Base-by-base conservation (phyloP, 1,284 basidiomycete species). In the Pyrrhoderma lamaoense region DNA sequence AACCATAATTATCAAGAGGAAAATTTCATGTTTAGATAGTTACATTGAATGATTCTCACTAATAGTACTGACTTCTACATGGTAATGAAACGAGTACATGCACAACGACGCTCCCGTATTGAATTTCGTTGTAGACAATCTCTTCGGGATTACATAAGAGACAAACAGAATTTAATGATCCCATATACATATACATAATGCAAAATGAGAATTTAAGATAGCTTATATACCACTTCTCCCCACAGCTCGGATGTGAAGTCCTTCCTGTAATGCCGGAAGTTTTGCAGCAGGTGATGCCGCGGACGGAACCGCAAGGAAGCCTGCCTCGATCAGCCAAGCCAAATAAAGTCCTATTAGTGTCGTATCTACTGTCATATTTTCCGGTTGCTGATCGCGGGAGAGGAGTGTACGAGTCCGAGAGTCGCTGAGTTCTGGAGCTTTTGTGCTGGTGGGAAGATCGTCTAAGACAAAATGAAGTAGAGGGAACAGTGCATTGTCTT, bases 401-500 rank as follows among this genome's bases (percentile, higher is more conserved):
- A 92, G 69, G 44, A 98, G 67, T 3, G 75, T 72, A 43, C 72
- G 69, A 9, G 93, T 94, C 65, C 96, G 95, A 14, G 74, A 65
- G 65, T 98, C 93, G 64, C 96, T 90, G 42, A 99, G 72, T 62
- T 91, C 89, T 2, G 96, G 90, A 1, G 92, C 84, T 71, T 96
- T 97, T 46, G 95, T 99, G 64, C 87, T 91, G 19, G 94, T 96
- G 2, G 96, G 96, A 38, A 99, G 74, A 67, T 99, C 96, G 65
- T 98, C 95, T 18, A 99, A 73, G 18, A 98, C 96, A 62, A 97
- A 98, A 70, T 99, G 94, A 21, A 99, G 76, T 9, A 99, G 73
- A 2, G 96, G 96, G 80, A 97, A 99, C 39, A 99, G 75, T 2
- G 96, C 96, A 60, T 99, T 99, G 68, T 97, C 93, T 70, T 94